Evolutionary conservation across 2,329 filamentous ascomycete species (phyloP), one percentile per base, ranked within the genome.

Genomic region (Apiospora hydei): DNA sequence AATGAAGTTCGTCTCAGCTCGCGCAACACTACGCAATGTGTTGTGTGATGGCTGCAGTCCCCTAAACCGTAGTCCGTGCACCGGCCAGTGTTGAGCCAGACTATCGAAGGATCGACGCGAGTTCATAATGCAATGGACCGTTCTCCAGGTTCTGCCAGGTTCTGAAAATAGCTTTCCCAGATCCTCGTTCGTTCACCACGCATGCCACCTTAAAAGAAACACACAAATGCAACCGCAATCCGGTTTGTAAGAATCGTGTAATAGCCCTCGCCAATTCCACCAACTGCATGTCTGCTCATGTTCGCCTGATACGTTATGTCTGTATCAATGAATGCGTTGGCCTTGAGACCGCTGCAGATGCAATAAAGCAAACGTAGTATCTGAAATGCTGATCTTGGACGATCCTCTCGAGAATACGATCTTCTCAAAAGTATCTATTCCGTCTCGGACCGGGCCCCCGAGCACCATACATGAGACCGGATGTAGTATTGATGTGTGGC

Each of bases 81-180:
- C 34, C n/a, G 57, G 21, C 57, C 57, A 41, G 57, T 41, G 30
- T 64, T n/a, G 34, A 41, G 57, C 57, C 57, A 41, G 57, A 64
- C 57, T 64, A 64, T 64, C 57, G 57, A 64, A 64, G 41, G 57
- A 64, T 64, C 57, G 57, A 64, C 57, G 34, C 41, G 57, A 64
- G n/a, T 64, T 64, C 34, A 64, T n/a, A 64, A 64, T 38, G 57
- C 30, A 64, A 64, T 64, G 21, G 57, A n/a, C 57, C 57, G 57
- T 38, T 64, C 57, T 64, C 57, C 57, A 64, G 57, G 21, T 57
- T 57, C 51, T 16, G 51, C 26, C 51, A 34, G 51, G 13, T 41
- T 64, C 57, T 41, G 34, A 64, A 64, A 64, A 64, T 64, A 64
- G 57, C 57, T n/a, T 64, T n/a, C 57, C 34, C 34, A 41, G 21